Conservation (phyloP, 306 rosid genomes). For the Oxytropis ochrocephala region DNA sequence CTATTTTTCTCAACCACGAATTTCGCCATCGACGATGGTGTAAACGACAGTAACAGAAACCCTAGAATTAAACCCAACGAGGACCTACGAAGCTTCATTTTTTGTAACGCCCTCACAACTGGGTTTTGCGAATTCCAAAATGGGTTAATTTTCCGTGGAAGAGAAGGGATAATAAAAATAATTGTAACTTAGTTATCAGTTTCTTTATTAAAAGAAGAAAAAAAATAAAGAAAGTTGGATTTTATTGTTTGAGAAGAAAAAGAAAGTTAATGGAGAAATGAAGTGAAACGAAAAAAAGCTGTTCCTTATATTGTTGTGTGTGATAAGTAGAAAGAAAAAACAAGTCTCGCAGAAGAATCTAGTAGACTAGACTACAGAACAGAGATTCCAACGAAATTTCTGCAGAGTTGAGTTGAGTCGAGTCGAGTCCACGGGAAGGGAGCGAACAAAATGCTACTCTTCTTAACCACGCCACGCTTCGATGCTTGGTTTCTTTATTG, state of each 20-base stretch:
- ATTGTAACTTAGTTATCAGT: constrained; percentile 4
- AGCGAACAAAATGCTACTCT: not conserved
- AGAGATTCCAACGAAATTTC: not conserved
- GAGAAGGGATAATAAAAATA: not conserved
- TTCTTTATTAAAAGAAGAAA: not conserved
- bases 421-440: not conserved
- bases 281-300: no score
- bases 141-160: not conserved
- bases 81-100: constrained; percentile 58
- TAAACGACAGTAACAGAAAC: constrained; percentile 49
- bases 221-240: not conserved
- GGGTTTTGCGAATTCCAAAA: constrained; percentile 8
- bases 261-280: not conserved
- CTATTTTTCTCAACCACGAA: constrained; percentile 98
- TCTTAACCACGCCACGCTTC: not conserved
- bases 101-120: constrained; percentile 16
- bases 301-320: not conserved
- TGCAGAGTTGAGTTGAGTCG: not conserved
- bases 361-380: not conserved
- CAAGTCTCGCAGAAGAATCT: not conserved
- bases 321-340: not conserved
- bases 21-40: constrained; percentile 51
- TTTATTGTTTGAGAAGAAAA: not conserved
- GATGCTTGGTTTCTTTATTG: not conserved
- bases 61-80: constrained; percentile 47